A percentile compares a stretch with the other conserved stretches of the same genome.
phyloP scores from a whole-genome alignment of 306 rosid genomes.

The apple (Malus domestica) region DNA sequence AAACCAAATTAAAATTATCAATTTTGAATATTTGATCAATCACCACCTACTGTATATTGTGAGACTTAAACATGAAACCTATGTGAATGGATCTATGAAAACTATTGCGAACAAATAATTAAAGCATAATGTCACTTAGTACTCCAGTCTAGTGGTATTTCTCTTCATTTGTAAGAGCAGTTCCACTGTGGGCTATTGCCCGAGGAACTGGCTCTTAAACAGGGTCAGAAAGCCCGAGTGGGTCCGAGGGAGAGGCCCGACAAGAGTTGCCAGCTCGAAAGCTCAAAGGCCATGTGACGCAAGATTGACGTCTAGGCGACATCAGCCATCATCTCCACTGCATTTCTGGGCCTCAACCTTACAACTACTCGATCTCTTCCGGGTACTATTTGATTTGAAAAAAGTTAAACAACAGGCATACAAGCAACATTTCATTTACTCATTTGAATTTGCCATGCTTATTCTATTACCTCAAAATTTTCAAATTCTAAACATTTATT shows the following conservation, averaged over 20 bases:
- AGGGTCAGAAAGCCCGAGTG: too few relatives aligned
- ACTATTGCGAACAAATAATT: background rate
- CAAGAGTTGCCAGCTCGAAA: too few relatives aligned
- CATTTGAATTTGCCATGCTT: background rate
- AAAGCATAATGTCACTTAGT: background rate
- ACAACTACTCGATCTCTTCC: slow-evolving; percentile 83
- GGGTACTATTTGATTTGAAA: too few relatives aligned
- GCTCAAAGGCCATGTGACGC: too few relatives aligned
- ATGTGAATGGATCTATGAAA: background rate
- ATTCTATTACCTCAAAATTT: background rate
- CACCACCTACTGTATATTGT: too few relatives aligned
- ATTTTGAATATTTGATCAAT: background rate
- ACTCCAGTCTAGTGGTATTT: too few relatives aligned
- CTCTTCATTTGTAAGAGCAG: too few relatives aligned
- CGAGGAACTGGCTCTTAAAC: too few relatives aligned
- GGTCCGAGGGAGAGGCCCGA: too few relatives aligned
- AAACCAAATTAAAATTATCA: background rate
- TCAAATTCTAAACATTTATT: background rate
- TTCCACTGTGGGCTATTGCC: too few relatives aligned
- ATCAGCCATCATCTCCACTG: slow-evolving; percentile 66
- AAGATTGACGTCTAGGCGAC: slow-evolving; percentile 13
- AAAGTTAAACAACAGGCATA: too few relatives aligned
- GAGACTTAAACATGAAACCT: background rate
- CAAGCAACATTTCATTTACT: background rate
- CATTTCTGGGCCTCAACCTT: slow-evolving; percentile 78